Evolutionary conservation across 768 basidiomycete species (phyloP).

Genomic region (Sistotremastrum niveocremeum): DNA sequence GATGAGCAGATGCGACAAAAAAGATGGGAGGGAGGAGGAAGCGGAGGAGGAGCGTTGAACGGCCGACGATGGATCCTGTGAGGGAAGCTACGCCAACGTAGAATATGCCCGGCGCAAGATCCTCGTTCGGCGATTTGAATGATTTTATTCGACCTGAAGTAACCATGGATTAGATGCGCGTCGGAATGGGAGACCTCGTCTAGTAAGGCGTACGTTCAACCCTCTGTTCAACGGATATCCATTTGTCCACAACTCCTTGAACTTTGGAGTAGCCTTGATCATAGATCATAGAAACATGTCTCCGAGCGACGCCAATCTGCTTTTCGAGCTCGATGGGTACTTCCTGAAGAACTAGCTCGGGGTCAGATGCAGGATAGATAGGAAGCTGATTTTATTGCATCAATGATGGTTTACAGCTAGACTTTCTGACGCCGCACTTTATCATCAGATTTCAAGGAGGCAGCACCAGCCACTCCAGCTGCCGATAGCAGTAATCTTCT

Average conservation of each 20-base stretch:
- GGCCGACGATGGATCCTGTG: conserved; percentile 75
- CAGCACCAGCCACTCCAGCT: too few species aligned
- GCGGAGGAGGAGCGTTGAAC: conserved; percentile 61
- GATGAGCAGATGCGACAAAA: conserved; percentile 50
- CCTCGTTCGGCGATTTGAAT: conserved; percentile 66
- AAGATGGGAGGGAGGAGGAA: conserved; percentile 65
- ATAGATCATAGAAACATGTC: conserved; percentile 42
- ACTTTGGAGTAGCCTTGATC: conserved; percentile 47
- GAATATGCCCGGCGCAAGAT: conserved; percentile 77
- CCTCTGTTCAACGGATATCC: conserved; percentile 76
- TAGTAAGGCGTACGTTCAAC: conserved; percentile 57
- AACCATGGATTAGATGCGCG: not conserved
- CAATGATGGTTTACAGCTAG: too few species aligned
- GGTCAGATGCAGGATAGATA: conserved; percentile 58
- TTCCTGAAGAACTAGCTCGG: conserved; percentile 60
- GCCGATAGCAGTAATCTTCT: too few species aligned
- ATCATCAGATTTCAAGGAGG: too few species aligned
- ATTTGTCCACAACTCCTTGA: conserved; percentile 59
- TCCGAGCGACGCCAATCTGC: conserved; percentile 60
- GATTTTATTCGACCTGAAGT: conserved; percentile 64
- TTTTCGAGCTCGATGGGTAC: conserved; percentile 61
- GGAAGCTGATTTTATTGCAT: conserved; percentile 40
- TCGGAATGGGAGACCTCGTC: not conserved
- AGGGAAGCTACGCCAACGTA: conserved; percentile 85
- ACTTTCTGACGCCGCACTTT: too few species aligned